A percentile compares a stretch with the other conserved stretches of the same genome.
phyloP scores from a whole-genome alignment of 306 rosid species.

The barrel medic (Medicago truncatula) region MtrunA17r5.0-ANR NC_053044.1:47357501-47358000 shows the following conservation, averaged over 20 bases:
- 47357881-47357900: slow-evolving; percentile 64
- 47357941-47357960: slow-evolving; percentile 60
- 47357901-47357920: slow-evolving; percentile 60
- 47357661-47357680: no score
- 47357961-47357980: slow-evolving; percentile 57
- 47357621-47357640: no score
- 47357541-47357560: no score
- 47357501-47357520: slow-evolving; percentile 72
- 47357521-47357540: slow-evolving; percentile 43
- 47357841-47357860: slow-evolving; percentile 67
- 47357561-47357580: no score
- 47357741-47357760: slow-evolving; percentile 46
- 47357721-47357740: no score
- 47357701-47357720: no score
- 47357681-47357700: no score
- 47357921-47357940: slow-evolving; percentile 69
- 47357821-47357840: slow-evolving; percentile 60
- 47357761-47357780: slow-evolving; percentile 68
- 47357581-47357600: no score
- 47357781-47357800: slow-evolving; percentile 72
- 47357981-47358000: slow-evolving; percentile 60
- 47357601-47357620: no score
- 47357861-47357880: slow-evolving; percentile 84
- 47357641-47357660: no score
- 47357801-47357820: slow-evolving; percentile 59